Evolutionary conservation across 345 rosid species (phyloP), one percentile per base, ranked within the genome.

Genomic region (Viola odorata): DNA sequence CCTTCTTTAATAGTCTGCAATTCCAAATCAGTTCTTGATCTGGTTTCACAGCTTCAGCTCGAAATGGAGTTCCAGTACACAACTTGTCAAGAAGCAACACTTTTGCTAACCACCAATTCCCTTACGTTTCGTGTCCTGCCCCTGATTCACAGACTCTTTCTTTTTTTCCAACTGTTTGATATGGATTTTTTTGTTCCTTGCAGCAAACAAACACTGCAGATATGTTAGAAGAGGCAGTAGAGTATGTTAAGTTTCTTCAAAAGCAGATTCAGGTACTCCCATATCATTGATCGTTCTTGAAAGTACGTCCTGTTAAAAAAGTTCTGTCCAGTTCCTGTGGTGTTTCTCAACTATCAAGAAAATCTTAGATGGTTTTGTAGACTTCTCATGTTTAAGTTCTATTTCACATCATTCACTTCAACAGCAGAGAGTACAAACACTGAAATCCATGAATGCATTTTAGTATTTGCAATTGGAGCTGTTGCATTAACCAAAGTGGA

Each of bases 121-220:
- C 32, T 23, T 2, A 23, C 2, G 32, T 23, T 23, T 23, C 32
- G 1, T 23, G 32, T 23, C 32, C 32, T 23, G 32, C 32, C 32
- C 32, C 32, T 23, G 2, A 23, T 23, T 23, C 32, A 23, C 32
- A 23, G 32, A 23, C 2, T 23, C 2, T 23, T 23, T 23, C 1
- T 45, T 36, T 0, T 0, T 45, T 13, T 9, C 14, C 11, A 36
- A 4, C 38, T 36, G 23, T 48, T 68, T 45, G 45, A 56, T 41
- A 9, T 53, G 42, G 55, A 44, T 15, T 54, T 53, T 47, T 63
- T 49, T 54, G 2, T 64, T 49, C 6, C 57, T 60, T 67, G 75
- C 86, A 89, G 96, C 96, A 89, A 85, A 84, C 95, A 47, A 89
- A 89, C 77, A 87, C 96, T 10, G 90, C 96, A 5, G 96, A 89